Conservation (phyloP, 495 filamentous ascomycete species). For the Penicillium odoratum region DNA sequence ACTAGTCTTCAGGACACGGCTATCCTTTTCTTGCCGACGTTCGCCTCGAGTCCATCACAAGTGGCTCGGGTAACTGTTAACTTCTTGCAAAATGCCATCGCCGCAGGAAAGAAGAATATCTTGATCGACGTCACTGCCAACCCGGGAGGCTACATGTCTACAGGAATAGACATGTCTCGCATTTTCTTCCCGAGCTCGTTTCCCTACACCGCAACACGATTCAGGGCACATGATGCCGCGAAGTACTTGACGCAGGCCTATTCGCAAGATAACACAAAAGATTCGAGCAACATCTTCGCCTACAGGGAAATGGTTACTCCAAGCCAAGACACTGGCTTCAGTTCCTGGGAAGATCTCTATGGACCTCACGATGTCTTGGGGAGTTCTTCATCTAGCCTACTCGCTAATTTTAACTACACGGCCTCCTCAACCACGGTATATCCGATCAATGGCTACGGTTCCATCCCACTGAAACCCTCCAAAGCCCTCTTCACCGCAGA, state of each 20-base stretch:
- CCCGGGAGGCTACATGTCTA: conserved; percentile 45
- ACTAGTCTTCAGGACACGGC: conserved; percentile 33
- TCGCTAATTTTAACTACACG: conserved; percentile 51
- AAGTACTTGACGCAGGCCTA: conserved; percentile 42
- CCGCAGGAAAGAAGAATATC: conserved; percentile 44
- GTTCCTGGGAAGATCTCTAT: conserved; percentile 55
- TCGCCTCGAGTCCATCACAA: conserved; percentile 24
- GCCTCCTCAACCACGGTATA: conserved; percentile 32
- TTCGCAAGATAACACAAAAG: conserved; percentile 13
- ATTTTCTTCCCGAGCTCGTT: conserved; percentile 38
- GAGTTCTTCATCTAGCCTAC: conserved; percentile 46
- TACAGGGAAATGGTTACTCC: conserved; percentile 25
- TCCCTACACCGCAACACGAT: conserved; percentile 43
- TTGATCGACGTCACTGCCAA: conserved; percentile 59
- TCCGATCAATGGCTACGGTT: conserved; percentile 44
- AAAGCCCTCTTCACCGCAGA: conserved; percentile 45
- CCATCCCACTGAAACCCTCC: conserved; percentile 26
- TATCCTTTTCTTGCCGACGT: conserved; percentile 42
- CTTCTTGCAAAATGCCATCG: conserved; percentile 39
- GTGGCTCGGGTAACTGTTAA: conserved; percentile 26
- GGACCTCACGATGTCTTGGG: conserved; percentile 43
- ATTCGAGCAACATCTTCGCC: conserved; percentile 22
- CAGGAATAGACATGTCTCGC: conserved; percentile 29
- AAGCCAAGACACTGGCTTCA: conserved; percentile 38
- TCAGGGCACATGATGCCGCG: conserved; percentile 42